A percentile compares a stretch with the other conserved stretches of the same genome.
Evolutionary conservation across 2,329 filamentous ascomycete genomes (phyloP).

Genomic region (Sclerotinia subarctica): DNA sequence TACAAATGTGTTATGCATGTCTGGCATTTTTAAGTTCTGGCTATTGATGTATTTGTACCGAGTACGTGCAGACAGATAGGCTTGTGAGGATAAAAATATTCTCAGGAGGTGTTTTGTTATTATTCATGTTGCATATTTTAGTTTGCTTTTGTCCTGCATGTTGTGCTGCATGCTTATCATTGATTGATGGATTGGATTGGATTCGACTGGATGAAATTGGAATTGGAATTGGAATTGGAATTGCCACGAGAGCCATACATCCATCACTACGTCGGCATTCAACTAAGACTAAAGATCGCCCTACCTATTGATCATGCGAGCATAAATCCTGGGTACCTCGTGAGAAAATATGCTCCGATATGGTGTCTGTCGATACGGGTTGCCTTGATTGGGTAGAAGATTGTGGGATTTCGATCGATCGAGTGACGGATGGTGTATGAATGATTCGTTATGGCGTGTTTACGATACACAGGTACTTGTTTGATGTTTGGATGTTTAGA

Average conservation of each 20-base stretch:
- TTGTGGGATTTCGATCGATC: neutral
- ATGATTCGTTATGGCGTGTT: constrained; percentile 11
- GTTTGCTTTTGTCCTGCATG: neutral
- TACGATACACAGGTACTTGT: neutral
- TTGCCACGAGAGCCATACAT: neutral
- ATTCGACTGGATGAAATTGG: no score
- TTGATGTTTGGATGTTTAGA: neutral
- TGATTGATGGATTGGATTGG: neutral
- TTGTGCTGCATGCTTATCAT: neutral
- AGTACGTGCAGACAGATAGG: no score
- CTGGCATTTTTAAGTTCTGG: no score
- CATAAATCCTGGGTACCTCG: neutral
- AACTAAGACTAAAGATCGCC: constrained; percentile 4
- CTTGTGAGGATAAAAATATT: neutral
- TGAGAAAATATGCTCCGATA: constrained; percentile 3
- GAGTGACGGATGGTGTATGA: constrained; percentile 10
- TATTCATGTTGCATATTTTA: neutral
- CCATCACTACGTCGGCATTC: constrained; percentile 9
- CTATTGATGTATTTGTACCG: no score
- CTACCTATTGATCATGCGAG: constrained; percentile 6
- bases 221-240: neutral
- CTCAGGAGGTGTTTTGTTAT: neutral
- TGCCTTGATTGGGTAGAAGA: neutral
- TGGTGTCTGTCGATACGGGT: neutral
- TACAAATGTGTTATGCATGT: neutral